Evolutionary conservation across 2,329 filamentous ascomycete genomes (phyloP), one percentile per base, ranked within the genome.

Genomic region (Botrytis cinerea): DNA sequence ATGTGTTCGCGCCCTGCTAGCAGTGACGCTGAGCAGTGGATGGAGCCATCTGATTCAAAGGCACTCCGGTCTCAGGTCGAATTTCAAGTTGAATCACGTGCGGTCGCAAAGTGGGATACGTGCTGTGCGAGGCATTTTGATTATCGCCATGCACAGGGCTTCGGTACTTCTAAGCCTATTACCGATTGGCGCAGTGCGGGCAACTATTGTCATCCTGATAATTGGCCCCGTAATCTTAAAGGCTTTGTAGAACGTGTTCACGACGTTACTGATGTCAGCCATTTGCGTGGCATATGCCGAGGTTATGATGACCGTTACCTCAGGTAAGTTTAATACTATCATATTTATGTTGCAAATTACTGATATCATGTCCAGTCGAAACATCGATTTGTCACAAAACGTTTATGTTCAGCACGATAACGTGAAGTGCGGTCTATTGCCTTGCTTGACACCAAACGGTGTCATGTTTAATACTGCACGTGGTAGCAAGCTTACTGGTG

Each of bases 381-480:
- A 88, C 51, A 85, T 89, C 76, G 91, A 95, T 74, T 82, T 93
- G 0, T 92, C 90, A 9, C 93, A 95, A 78, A 94, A 94, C 70
- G 85, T 93, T 14, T 90, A 93, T 78, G 85, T 91, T 22, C 85
- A 86, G 18, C 81, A 81, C 1, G 85, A 88, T 69, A 81, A 75
- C 2, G 80, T 80, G 0, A 81, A 82, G 0, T 85, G 87, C 59
- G 92, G 92, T 0, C 84, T 92, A 9, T 83, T 88, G 2, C 86
- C 88, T 0, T 95, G 93, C 78, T 83, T 94, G 16, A 93, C 92
- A 0, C 92, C 93, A 0, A 84, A 79, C 9, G 91, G 91, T 0
- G 84, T 88, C 12, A 86, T 87, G 2, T 92, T 88, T 76, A 80
- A 90, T 1, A 90, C 89, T 0, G 85, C 87, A 70, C 85, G 88